A percentile compares a stretch with the other conserved stretches of the same genome.
Conservation (phyloP, 1,284 basidiomycete species). For the Takashimella tepidaria region DNA sequence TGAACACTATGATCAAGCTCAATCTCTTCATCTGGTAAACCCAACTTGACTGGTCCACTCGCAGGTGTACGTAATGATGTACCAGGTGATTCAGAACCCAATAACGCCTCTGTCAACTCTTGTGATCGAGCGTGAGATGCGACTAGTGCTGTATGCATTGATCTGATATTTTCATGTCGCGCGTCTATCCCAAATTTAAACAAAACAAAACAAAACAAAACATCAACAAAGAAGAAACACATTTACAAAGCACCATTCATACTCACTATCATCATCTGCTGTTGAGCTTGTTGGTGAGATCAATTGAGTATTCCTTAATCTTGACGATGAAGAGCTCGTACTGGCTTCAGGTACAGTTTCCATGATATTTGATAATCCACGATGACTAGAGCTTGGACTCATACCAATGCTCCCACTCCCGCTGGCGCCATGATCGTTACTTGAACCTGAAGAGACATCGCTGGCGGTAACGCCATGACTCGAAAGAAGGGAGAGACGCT, state of each 20-base stretch:
- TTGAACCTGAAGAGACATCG: too few relatives aligned
- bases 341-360: background rate
- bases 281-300: background rate
- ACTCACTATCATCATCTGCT: background rate
- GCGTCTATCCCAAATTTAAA: background rate
- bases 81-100: slow-evolving; percentile 5
- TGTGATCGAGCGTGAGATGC: background rate
- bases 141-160: background rate
- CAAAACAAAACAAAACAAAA: background rate
- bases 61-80: slow-evolving; percentile 1
- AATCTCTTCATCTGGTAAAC: slow-evolving; percentile 17
- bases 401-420: background rate
- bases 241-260: too few relatives aligned
- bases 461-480: too few relatives aligned
- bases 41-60: slow-evolving; percentile 8
- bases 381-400: background rate
- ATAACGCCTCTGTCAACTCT: background rate
- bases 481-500: slow-evolving; percentile 15
- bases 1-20: background rate
- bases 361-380: too few relatives aligned
- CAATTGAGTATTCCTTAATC: background rate
- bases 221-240: too few relatives aligned
- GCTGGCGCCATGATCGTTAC: too few relatives aligned
- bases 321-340: background rate
- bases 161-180: background rate